Evolutionary conservation across 2,329 filamentous ascomycete genomes (phyloP), one percentile per base, ranked within the genome.

Genomic region (Leptographium galeiforme): DNA sequence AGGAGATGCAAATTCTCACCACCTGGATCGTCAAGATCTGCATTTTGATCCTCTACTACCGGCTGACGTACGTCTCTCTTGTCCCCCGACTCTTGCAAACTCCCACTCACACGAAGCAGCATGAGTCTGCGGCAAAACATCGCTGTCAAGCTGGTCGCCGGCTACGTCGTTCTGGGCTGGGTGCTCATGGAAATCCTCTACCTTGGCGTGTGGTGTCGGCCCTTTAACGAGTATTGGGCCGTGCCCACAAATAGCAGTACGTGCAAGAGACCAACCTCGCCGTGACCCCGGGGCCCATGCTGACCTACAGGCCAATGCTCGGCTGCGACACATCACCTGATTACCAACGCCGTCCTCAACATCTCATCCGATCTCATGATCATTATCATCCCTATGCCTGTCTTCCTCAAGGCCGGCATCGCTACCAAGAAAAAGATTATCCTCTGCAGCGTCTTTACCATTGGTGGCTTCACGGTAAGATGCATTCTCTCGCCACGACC

Each of bases 351-450:
- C 1, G 68, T 72, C 5, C 73, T 83, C 61, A 83, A 84, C 58
- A 74, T 82, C 49, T 73, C 75, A 2, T 80, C 77, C 32, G 80
- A 83, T 57, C 40, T 81, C 2, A 70, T 78, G 66, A 81, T 84
- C 61, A 73, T 83, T 33, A 61, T 70, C 4, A 73, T 83, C 19
- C 77, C 78, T 1, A 69, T 82, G 57, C 78, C 78, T 2, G 58
- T 75, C 32, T 68, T 82, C 32, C 58, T 75, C 12, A 70, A 70
- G 32, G 71, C 79, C 1, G 70, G 72, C 47, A 66, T 82, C 2
- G 66, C 70, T 7, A 43, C 67, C 1, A 75, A 71, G 61, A 73
- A 77, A 60, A 82, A 82, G 63, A 52, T 73, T 0, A 68, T 79
- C 1, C 69, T 83, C 1, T 68, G 68, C 48, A 62, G 62, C 6